These are phyloP conservation scores for Septoria petroselini DNA, from an alignment of 2,329 filamentous ascomycete species.

Conservation along the genomic window DNA sequence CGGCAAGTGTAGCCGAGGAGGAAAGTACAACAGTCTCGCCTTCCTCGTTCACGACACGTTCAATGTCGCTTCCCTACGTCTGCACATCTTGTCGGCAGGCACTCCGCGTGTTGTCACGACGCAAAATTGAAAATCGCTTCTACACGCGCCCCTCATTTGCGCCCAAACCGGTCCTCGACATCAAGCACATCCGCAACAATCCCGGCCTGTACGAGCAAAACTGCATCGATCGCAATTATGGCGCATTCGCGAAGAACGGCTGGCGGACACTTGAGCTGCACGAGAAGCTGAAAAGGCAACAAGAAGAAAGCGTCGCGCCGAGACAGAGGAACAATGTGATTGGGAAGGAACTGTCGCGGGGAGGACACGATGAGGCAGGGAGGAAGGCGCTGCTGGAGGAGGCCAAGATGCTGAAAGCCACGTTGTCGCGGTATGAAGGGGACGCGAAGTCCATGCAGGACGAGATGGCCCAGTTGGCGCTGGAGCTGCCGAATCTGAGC, in stretches of 20 bases:
- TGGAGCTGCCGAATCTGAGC: slow-evolving; percentile 70
- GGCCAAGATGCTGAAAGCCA: slow-evolving; percentile 62
- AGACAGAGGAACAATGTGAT: slow-evolving; percentile 66
- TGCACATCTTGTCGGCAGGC: slow-evolving; percentile 19
- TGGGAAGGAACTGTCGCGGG: slow-evolving; percentile 50
- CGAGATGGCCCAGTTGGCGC: slow-evolving; percentile 26
- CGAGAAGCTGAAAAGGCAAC: slow-evolving; percentile 49
- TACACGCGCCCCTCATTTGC: slow-evolving; percentile 64
- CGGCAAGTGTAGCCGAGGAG: slow-evolving; percentile 8
- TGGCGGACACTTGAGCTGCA: slow-evolving; percentile 53
- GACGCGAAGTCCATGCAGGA: slow-evolving; percentile 55
- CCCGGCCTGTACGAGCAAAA: slow-evolving; percentile 77
- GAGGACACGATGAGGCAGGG: slow-evolving; percentile 25
- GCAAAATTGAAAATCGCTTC: neutral
- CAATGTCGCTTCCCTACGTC: slow-evolving; percentile 21
- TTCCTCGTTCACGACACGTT: neutral
- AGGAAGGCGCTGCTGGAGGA: slow-evolving; percentile 58
- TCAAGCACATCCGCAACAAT: slow-evolving; percentile 87
- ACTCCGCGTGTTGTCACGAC: neutral
- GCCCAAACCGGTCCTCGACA: slow-evolving; percentile 74
- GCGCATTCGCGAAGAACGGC: slow-evolving; percentile 50
- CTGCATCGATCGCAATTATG: slow-evolving; percentile 82
- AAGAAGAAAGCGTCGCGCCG: slow-evolving; percentile 58
- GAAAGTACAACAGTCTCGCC: neutral
- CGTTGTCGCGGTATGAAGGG: slow-evolving; percentile 59